These are phyloP conservation scores for Aspergillus sp. DNA, from an alignment of 2,329 filamentous ascomycete species.

Conservation along the genomic window DNA sequence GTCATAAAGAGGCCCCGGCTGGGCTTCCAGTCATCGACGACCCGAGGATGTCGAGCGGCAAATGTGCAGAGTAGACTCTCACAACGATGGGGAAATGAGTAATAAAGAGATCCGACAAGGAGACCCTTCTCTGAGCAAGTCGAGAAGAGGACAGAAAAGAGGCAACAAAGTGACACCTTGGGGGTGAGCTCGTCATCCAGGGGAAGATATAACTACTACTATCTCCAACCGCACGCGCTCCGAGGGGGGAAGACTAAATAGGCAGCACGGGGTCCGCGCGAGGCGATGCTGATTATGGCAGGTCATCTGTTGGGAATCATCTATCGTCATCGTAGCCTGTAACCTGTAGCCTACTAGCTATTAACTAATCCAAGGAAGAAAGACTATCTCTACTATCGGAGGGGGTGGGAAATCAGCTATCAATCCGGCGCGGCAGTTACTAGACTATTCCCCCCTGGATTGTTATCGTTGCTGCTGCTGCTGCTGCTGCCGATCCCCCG, in stretches of 20 bases:
- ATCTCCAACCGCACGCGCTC: neutral
- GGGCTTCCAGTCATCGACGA: conserved; percentile 13
- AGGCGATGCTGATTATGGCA: conserved; percentile 15
- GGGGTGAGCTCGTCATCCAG: conserved; percentile 2
- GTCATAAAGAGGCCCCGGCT: conserved; percentile 9
- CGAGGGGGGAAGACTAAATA: conserved; percentile 4
- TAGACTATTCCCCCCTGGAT: neutral
- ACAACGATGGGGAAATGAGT: neutral
- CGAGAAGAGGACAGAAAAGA: neutral
- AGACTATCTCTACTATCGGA: neutral
- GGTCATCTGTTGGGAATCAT: conserved; percentile 13
- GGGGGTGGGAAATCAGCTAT: neutral
- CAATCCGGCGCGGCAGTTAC: neutral
- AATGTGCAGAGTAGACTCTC: neutral
- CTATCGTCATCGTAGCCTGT: neutral
- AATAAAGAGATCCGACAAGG: too few species aligned
- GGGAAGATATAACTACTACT: neutral
- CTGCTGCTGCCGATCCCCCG: conserved; percentile 7
- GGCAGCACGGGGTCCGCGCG: conserved; percentile 16
- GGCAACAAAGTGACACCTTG: neutral
- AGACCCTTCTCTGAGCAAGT: too few species aligned
- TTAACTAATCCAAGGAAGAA: neutral
- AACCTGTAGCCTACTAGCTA: neutral
- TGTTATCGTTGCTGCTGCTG: conserved; percentile 2
- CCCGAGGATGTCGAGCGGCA: conserved; percentile 3